phyloP scores from a whole-genome alignment of 257 asterid genomes.

The Eustoma russellianum region DNA sequence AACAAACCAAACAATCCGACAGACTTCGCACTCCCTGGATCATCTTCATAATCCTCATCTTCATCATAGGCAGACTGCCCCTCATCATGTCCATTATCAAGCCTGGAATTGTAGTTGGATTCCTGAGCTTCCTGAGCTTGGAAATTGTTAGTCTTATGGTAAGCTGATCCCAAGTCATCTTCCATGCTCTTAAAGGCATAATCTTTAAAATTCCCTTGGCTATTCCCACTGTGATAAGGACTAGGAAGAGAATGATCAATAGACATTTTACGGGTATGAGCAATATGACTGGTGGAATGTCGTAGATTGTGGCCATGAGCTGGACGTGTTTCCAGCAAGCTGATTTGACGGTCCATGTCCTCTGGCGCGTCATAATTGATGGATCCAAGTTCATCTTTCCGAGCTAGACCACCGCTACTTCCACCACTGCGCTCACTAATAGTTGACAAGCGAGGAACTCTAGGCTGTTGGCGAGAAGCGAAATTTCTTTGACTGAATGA shows the following conservation, averaged over 20 bases:
- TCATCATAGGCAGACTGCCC: conserved; percentile 20
- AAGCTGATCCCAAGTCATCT: conserved; percentile 13
- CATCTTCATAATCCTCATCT: conserved; percentile 46
- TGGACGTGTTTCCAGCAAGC: conserved; percentile 27
- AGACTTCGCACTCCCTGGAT: conserved; percentile 22
- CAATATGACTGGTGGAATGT: conserved; percentile 22
- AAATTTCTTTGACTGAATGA: conserved; percentile 18
- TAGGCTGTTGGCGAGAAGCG: conserved; percentile 7
- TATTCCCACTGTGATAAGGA: neutral
- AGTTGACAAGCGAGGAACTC: conserved; percentile 12
- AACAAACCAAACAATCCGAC: conserved; percentile 56
- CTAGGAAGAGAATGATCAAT: neutral
- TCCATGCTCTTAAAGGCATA: conserved; percentile 12
- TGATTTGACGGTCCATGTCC: conserved; percentile 30
- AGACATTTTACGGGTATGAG: neutral
- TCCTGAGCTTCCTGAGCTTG: conserved; percentile 11
- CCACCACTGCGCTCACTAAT: conserved; percentile 22
- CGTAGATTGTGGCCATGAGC: conserved; percentile 17
- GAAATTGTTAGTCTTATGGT: conserved; percentile 10
- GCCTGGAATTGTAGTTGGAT: conserved; percentile 14
- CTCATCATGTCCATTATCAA: conserved; percentile 16
- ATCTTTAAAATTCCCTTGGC: conserved; percentile 1
- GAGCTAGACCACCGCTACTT: conserved; percentile 23
- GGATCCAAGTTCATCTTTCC: conserved; percentile 20
- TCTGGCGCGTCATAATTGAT: conserved; percentile 23